Base-by-base conservation (phyloP, 2,329 filamentous ascomycete species). In the Coniochaeta sp. region DNA sequence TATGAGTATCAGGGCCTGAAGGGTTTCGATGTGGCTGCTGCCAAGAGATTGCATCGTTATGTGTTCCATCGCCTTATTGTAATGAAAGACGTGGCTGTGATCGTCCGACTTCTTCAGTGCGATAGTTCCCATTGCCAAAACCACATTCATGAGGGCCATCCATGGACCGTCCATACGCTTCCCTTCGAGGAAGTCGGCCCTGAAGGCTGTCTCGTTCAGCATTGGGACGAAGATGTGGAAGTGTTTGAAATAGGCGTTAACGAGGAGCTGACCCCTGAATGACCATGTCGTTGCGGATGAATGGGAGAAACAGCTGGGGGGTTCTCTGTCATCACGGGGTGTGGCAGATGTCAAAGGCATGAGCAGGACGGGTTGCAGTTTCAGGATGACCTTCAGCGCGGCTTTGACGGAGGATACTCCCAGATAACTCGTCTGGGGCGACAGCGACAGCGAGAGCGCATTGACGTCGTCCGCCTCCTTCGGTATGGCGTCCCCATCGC, bases 401-500 rank as follows among this genome's bases (percentile, higher is more conserved):
- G 86, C 86, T 61, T 87, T 86, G 61, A 89, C 86, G 6, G 86
- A 89, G 0, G 86, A 89, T 14, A 87, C 83, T 1, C 86, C 86
- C 3, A 89, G 72, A 60, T 89, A 89, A 2, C 86, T 79, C 3
- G 74, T 67, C 57, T 82, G 79, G 42, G 83, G 78, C 52, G 86
- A 79, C 6, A 77, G 69, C 2, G 71, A 69, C 30, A 77, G 77
- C 62, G 84, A 87, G 1, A 89, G 71, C 0, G 83, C 84, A 62
- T 87, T 87, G 42, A 87, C 82, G 62, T 87, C 84, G 64, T 89
- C 86, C 1, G 84, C 83, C 58, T 88, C 79, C 6, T 72, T 74
- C n/a, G 79, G 78, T 49, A 84, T 74, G 5, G 77, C 69, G 52
- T 83, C 79, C 50, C 73, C 69, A 32, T 71, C 75, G 52, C 75